Evolutionary conservation across 768 basidiomycete genomes (phyloP).

Genomic region (Phylloporus sp.): DNA sequence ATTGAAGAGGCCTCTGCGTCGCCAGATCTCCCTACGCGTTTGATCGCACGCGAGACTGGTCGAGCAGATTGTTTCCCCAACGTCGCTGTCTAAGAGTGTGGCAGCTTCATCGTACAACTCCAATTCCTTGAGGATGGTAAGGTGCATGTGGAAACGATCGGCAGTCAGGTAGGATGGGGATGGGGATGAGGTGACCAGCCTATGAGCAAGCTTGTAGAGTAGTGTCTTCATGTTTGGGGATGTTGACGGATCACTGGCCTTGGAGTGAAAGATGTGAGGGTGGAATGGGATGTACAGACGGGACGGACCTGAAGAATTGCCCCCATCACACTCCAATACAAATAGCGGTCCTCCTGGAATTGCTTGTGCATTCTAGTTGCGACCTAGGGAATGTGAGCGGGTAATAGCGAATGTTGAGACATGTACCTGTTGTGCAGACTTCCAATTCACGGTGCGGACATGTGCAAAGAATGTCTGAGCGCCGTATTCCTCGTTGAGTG

Average conservation of each 20-base stretch:
- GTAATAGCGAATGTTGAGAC: not conserved
- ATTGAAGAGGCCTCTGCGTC: conserved; percentile 46
- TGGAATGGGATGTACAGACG: not conserved
- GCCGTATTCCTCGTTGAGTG: conserved; percentile 78
- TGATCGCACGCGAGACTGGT: conserved; percentile 74
- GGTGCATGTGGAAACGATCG: conserved; percentile 76
- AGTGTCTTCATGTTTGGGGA: conserved; percentile 59
- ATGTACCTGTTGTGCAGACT: conserved; percentile 74
- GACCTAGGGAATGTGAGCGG: conserved; percentile 42
- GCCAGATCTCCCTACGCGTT: conserved; percentile 68
- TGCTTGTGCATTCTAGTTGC: conserved; percentile 80
- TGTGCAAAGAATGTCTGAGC: conserved; percentile 85
- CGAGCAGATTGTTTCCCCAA: conserved; percentile 63
- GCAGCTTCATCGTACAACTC: conserved; percentile 67
- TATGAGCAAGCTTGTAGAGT: conserved; percentile 73
- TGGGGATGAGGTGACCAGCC: conserved; percentile 61
- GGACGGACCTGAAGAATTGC: conserved; percentile 68
- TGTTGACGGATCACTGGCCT: conserved; percentile 72
- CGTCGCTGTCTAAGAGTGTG: conserved; percentile 62
- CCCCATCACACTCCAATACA: conserved; percentile 82
- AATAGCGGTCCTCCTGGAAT: conserved; percentile 75
- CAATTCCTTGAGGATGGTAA: conserved; percentile 67
- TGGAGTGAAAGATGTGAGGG: conserved; percentile 8
- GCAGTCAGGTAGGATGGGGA: conserved; percentile 61
- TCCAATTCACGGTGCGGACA: conserved; percentile 77